phyloP scores from a whole-genome alignment of 192 early-diverging fungal genomes.

The Backusella luteola region DNA sequence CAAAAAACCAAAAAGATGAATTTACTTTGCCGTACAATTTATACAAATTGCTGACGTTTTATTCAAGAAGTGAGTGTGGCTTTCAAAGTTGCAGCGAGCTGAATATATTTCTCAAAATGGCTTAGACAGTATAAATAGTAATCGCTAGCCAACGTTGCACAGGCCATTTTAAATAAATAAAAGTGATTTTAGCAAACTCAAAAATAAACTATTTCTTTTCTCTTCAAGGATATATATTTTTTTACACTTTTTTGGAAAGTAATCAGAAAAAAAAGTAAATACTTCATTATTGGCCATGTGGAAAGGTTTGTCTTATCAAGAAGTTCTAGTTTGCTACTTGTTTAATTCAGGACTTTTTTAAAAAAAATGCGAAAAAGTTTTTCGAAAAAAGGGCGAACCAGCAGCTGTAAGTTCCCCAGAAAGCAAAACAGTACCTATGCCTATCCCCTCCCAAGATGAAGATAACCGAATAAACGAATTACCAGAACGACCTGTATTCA shows the following conservation, averaged over 20 bases:
- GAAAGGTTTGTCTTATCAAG: background rate
- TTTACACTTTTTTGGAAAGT: background rate
- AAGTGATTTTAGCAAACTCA: background rate
- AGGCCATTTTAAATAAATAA: background rate
- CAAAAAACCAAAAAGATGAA: no score
- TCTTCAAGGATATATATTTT: background rate
- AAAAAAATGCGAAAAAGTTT: background rate
- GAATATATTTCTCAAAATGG: background rate
- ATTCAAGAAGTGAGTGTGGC: background rate
- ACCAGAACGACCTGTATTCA: no score
- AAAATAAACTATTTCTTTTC: background rate
- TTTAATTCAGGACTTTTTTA: background rate
- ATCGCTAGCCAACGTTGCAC: background rate
- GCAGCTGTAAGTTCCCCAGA: no score
- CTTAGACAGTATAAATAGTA: background rate
- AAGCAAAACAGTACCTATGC: no score
- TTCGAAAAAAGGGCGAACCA: no score
- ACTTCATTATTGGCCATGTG: background rate
- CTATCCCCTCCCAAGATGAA: no score
- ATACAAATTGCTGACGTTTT: no score
- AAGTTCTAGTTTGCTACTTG: background rate
- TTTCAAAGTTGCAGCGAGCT: no score
- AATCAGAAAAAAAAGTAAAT: background rate
- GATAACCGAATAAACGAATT: no score
- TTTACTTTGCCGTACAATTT: no score